Evolutionary conservation across 352 stramenopile species (phyloP).

Genomic region (Pythium utonaiense): DNA sequence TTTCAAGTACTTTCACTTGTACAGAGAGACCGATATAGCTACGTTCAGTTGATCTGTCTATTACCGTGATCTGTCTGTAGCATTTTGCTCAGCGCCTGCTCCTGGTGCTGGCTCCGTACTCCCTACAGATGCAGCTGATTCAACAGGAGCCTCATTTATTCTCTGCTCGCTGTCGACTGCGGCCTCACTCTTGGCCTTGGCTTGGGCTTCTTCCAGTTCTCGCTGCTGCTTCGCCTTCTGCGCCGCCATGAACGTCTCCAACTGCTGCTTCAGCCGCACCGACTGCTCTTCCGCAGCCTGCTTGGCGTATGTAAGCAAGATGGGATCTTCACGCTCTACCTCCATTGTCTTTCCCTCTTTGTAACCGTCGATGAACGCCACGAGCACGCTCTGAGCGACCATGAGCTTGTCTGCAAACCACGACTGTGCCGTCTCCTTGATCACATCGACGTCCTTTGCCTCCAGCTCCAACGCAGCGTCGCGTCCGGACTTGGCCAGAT

Average conservation of each 20-base stretch:
- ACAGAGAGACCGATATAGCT: conserved; percentile 1
- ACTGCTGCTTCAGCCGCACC: conserved; percentile 59
- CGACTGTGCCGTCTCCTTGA: conserved; percentile 62
- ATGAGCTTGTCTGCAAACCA: conserved; percentile 85
- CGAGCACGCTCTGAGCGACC: conserved; percentile 73
- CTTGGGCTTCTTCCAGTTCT: neutral
- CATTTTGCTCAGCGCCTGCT: neutral
- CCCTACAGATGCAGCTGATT: neutral
- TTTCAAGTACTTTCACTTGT: conserved; percentile 1
- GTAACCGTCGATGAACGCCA: conserved; percentile 84
- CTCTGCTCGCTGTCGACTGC: neutral
- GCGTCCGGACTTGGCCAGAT: conserved; percentile 54
- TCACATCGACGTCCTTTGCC: conserved; percentile 51
- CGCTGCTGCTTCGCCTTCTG: conserved; percentile 57
- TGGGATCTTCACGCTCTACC: conserved; percentile 61
- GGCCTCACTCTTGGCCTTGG: neutral
- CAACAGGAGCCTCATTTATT: neutral
- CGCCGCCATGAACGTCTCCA: conserved; percentile 58
- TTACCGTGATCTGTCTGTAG: neutral
- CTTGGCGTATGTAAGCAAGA: conserved; percentile 74
- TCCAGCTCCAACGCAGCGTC: conserved; percentile 60
- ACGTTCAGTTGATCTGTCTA: neutral
- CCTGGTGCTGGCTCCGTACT: neutral
- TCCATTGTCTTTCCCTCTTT: conserved; percentile 74
- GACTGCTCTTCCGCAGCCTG: conserved; percentile 76